These are phyloP conservation scores for Penicillium sp. DNA, from an alignment of 2,329 filamentous ascomycete genomes.

Conservation along the genomic window DNA sequence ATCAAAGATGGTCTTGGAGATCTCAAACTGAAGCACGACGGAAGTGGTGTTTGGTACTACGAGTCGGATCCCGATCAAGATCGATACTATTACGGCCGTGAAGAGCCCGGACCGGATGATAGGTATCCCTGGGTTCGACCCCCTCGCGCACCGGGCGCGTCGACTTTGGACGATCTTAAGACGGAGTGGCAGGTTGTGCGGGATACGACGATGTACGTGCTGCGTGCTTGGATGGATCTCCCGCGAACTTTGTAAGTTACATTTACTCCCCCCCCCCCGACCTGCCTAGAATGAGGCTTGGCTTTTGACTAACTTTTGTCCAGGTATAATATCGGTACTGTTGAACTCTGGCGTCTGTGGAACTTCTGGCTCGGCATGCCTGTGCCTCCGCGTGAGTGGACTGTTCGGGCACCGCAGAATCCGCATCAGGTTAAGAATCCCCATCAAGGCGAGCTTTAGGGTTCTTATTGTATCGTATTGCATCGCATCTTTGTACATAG, in stretches of 20 bases:
- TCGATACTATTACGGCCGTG: slow-evolving; percentile 48
- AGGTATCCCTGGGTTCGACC: slow-evolving; percentile 39
- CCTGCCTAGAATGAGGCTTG: neutral
- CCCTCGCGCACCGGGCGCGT: slow-evolving; percentile 42
- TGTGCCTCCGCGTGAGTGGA: slow-evolving; percentile 62
- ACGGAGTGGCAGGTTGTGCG: slow-evolving; percentile 68
- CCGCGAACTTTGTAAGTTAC: slow-evolving; percentile 73
- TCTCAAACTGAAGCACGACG: slow-evolving; percentile 29
- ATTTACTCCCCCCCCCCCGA: neutral
- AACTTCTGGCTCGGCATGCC: slow-evolving; percentile 67
- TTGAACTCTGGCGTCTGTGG: slow-evolving; percentile 62
- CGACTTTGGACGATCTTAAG: slow-evolving; percentile 62
- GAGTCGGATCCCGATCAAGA: slow-evolving; percentile 49
- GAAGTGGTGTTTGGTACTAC: slow-evolving; percentile 39
- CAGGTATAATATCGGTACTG: slow-evolving; percentile 57
- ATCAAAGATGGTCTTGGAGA: neutral
- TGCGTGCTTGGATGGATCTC: slow-evolving; percentile 70
- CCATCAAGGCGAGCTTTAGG: slow-evolving; percentile 48
- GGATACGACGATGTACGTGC: slow-evolving; percentile 66
- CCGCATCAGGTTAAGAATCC: neutral
- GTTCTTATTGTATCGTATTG: slow-evolving; percentile 8
- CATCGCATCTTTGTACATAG: slow-evolving; percentile 26
- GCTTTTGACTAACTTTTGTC: slow-evolving; percentile 1
- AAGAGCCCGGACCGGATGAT: slow-evolving; percentile 24
- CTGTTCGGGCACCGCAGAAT: slow-evolving; percentile 47